phyloP scores from a whole-genome alignment of 371 early-diverging fungal genomes.

The Rhizopus delemar region DNA sequence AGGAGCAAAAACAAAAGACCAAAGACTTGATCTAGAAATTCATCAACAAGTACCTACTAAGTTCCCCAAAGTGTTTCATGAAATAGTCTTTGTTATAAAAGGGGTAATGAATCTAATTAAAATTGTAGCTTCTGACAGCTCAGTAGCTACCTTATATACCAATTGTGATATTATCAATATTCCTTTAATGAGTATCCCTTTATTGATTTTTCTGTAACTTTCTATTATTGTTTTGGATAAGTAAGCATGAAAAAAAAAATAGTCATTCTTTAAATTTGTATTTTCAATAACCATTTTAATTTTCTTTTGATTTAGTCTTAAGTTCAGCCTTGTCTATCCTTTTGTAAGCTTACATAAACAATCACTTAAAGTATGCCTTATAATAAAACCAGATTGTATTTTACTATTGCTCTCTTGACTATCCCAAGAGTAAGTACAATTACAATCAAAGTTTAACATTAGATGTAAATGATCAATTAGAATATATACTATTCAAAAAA shows the following conservation, averaged over 20 bases:
- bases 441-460: conserved; percentile 34
- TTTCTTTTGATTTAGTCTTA: conserved; percentile 52
- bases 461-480: conserved; percentile 26
- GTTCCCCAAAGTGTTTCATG: conserved; percentile 38
- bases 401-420: conserved; percentile 56
- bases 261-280: conserved; percentile 56
- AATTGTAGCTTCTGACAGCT: conserved; percentile 38
- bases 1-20: neutral
- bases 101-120: conserved; percentile 9
- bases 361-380: neutral
- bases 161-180: conserved; percentile 39
- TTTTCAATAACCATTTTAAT: conserved; percentile 45
- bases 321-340: conserved; percentile 53
- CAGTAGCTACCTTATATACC: conserved; percentile 42
- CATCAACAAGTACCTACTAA: conserved; percentile 28
- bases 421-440: conserved; percentile 34
- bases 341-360: conserved; percentile 35
- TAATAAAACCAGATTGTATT: conserved; percentile 30
- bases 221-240: conserved; percentile 54
- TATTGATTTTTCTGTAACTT: conserved; percentile 40
- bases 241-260: neutral
- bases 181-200: conserved; percentile 37
- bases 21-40: no score
- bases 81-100: conserved; percentile 28
- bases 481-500: conserved; percentile 43